These are phyloP conservation scores for Monosporozyma siamensis DNA, from an alignment of 805 yeast species.

Conservation along the genomic window DNA sequence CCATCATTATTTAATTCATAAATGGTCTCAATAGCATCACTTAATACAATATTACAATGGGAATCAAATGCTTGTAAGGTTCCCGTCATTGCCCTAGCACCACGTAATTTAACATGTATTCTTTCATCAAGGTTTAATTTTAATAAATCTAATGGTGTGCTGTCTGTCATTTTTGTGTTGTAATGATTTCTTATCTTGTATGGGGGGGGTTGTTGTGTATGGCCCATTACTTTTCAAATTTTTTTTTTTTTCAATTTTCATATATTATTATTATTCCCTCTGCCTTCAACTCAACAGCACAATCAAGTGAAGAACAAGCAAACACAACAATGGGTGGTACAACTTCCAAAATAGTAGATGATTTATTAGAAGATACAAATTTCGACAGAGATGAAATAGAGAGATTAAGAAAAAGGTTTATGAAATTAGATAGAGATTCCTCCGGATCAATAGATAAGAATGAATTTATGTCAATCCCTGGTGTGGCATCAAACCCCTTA, in stretches of 20 bases:
- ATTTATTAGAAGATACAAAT: slow-evolving; percentile 71
- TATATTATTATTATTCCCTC: background rate
- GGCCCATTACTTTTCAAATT: no score
- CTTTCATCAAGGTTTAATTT: slow-evolving; percentile 79
- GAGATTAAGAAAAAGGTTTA: slow-evolving; percentile 81
- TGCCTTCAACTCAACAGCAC: background rate
- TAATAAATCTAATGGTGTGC: slow-evolving; percentile 75
- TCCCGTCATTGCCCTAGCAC: slow-evolving; percentile 88
- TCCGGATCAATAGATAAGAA: slow-evolving; percentile 85
- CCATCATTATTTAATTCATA: slow-evolving; percentile 43
- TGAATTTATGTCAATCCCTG: slow-evolving; percentile 89
- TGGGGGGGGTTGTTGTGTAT: no score
- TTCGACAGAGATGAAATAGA: slow-evolving; percentile 89
- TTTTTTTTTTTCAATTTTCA: background rate
- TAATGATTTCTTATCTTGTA: background rate
- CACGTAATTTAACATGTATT: slow-evolving; percentile 82
- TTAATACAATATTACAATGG: slow-evolving; percentile 90
- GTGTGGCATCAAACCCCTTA: slow-evolving; percentile 81
- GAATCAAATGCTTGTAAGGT: slow-evolving; percentile 88
- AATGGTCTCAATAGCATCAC: slow-evolving; percentile 84
- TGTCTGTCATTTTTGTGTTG: slow-evolving; percentile 32
- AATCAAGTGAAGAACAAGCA: background rate
- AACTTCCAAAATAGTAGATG: slow-evolving; percentile 54
- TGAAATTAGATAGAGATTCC: slow-evolving; percentile 89
- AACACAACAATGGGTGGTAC: slow-evolving; percentile 55